Evolutionary conservation across 768 basidiomycete species (phyloP).

Genomic region (Suillus weaverae): DNA sequence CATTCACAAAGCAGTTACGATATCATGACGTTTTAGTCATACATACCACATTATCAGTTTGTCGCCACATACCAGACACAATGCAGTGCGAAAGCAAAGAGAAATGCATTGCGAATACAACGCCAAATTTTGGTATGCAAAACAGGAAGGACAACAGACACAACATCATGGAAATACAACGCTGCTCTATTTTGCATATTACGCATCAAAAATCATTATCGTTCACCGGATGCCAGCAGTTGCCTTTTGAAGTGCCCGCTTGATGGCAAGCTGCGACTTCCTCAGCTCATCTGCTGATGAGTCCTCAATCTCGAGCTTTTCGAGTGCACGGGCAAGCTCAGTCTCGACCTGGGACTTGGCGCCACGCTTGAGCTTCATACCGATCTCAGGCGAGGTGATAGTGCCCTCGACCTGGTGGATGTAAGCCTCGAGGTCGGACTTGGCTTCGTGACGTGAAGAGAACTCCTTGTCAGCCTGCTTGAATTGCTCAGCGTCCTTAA

Average conservation of each 20-base stretch:
- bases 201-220: constrained; percentile 2
- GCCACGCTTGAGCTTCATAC: constrained; percentile 98
- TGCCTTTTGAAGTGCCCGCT: constrained; percentile 97
- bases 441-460: constrained; percentile 96
- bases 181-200: constrained; percentile 19
- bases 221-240: constrained; percentile 82
- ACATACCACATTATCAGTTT: background rate
- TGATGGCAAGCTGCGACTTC: constrained; percentile 93
- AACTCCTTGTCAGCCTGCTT: constrained; percentile 98
- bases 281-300: constrained; percentile 91
- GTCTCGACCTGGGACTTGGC: constrained; percentile 93
- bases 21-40: constrained; percentile 11
- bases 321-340: constrained; percentile 96
- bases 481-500: constrained; percentile 98
- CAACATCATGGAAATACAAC: constrained; percentile 18
- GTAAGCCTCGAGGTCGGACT: constrained; percentile 97
- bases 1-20: constrained; percentile 59
- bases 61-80: background rate
- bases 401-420: constrained; percentile 96
- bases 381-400: constrained; percentile 94
- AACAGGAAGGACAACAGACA: constrained; percentile 15
- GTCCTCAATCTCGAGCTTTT: constrained; percentile 98
- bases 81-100: background rate
- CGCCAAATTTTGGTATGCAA: constrained; percentile 13
- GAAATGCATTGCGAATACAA: constrained; percentile 5